These are phyloP conservation scores for Alternaria longipes DNA, from an alignment of 2,329 filamentous ascomycete species.

Conservation along the genomic window DNA sequence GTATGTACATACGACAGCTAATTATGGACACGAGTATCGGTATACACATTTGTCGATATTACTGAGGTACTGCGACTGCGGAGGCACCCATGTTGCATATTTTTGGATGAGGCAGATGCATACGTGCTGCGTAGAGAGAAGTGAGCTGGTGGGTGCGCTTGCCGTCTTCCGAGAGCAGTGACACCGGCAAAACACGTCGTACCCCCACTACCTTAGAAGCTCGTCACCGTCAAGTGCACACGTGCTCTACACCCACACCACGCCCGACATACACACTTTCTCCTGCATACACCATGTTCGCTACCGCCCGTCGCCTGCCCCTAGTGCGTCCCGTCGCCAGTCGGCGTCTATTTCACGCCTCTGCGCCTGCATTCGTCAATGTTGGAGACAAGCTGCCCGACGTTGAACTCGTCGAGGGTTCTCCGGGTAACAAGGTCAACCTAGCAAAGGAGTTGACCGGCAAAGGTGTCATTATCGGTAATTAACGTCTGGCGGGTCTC, in stretches of 20 bases:
- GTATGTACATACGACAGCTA: neutral
- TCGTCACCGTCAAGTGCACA: conserved; percentile 13
- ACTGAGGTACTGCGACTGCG: neutral
- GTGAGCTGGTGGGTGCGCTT: conserved; percentile 9
- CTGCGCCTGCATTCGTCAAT: conserved; percentile 71
- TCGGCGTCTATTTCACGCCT: conserved; percentile 68
- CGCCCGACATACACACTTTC: conserved; percentile 13
- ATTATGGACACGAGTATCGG: neutral
- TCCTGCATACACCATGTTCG: conserved; percentile 31
- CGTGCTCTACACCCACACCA: conserved; percentile 4
- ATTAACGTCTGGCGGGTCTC: conserved; percentile 17
- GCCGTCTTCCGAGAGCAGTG: conserved; percentile 13
- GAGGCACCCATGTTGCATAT: neutral
- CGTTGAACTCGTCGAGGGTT: conserved; percentile 80
- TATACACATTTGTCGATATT: neutral
- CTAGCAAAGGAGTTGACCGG: conserved; percentile 77
- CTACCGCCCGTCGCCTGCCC: conserved; percentile 42
- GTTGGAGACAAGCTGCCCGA: conserved; percentile 82
- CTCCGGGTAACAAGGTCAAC: conserved; percentile 92
- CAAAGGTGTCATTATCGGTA: conserved; percentile 78
- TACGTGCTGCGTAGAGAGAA: conserved; percentile 10
- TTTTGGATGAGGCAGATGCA: neutral
- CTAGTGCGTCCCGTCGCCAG: conserved; percentile 30
- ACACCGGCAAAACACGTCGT: neutral
- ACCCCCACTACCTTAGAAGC: conserved; percentile 11